These are phyloP conservation scores for Solanum arcanum DNA, from an alignment of 257 asterid species.

Conservation along the genomic window DNA sequence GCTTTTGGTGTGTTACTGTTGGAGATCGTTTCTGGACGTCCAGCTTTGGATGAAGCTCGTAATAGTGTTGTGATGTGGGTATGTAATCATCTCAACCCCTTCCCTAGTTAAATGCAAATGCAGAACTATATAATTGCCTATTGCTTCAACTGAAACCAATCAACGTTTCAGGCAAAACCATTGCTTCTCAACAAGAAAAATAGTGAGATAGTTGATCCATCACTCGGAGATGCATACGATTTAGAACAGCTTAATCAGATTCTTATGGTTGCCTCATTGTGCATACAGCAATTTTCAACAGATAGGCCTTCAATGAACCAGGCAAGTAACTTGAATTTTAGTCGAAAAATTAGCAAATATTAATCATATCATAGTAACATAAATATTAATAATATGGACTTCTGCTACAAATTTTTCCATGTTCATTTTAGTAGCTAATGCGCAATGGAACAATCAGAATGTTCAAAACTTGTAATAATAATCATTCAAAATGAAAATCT, in stretches of 20 bases:
- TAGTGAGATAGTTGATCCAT: slow-evolving; percentile 61
- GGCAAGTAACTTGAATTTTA: slow-evolving; percentile 24
- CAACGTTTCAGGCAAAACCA: slow-evolving; percentile 69
- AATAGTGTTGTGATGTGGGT: slow-evolving; percentile 98
- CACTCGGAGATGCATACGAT: slow-evolving; percentile 44
- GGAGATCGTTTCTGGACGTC: slow-evolving; percentile 79
- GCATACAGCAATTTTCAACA: slow-evolving; percentile 54
- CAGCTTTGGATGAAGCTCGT: slow-evolving; percentile 68
- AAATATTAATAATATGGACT: background rate
- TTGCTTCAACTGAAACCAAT: background rate
- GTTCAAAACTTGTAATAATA: background rate
- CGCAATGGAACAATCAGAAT: background rate
- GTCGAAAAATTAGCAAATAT: background rate
- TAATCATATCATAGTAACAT: background rate
- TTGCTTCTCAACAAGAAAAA: slow-evolving; percentile 32
- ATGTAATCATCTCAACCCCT: slow-evolving; percentile 12
- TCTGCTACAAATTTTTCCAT: background rate
- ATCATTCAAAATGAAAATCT: background rate
- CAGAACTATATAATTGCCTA: background rate
- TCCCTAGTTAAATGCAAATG: background rate
- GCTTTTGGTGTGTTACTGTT: slow-evolving; percentile 80
- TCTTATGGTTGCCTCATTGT: slow-evolving; percentile 60
- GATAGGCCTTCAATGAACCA: slow-evolving; percentile 91
- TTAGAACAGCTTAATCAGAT: slow-evolving; percentile 51
- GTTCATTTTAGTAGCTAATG: background rate